Conservation (phyloP, 2,329 filamentous ascomycete genomes). For the Penicillium sp. region DNA sequence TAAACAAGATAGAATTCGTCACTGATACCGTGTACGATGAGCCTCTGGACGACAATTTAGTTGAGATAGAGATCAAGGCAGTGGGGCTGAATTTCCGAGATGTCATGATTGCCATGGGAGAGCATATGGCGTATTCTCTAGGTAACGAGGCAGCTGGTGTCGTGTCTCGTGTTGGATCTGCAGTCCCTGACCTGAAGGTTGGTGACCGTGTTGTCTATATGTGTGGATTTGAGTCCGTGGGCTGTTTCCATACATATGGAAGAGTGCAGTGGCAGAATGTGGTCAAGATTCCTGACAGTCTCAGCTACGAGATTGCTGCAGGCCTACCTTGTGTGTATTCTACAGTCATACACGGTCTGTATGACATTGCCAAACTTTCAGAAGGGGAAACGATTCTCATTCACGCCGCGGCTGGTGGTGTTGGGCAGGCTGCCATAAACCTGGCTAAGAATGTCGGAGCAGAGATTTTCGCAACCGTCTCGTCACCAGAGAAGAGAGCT, state of each 20-base stretch:
- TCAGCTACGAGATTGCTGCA: slow-evolving; percentile 20
- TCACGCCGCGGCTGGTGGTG: slow-evolving; percentile 22
- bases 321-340: slow-evolving; percentile 18
- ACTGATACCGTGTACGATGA: slow-evolving; percentile 17
- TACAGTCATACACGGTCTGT: slow-evolving; percentile 19
- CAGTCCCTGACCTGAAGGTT: slow-evolving; percentile 10
- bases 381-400: slow-evolving; percentile 21
- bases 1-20: slow-evolving; percentile 20
- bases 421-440: slow-evolving; percentile 24
- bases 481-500: slow-evolving; percentile 18
- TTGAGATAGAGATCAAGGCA: slow-evolving; percentile 27
- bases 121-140: slow-evolving; percentile 18
- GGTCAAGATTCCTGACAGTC: slow-evolving; percentile 16
- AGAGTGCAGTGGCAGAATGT: slow-evolving; percentile 13
- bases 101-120: slow-evolving; percentile 21
- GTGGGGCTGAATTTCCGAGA: slow-evolving; percentile 29
- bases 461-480: slow-evolving; percentile 23
- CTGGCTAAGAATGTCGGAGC: slow-evolving; percentile 20
- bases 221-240: slow-evolving; percentile 12
- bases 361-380: slow-evolving; percentile 17
- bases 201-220: slow-evolving; percentile 18
- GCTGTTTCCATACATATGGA: slow-evolving; percentile 18
- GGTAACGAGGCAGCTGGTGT: slow-evolving; percentile 26
- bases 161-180: slow-evolving; percentile 19
- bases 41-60: slow-evolving; percentile 18